Base-by-base conservation (phyloP, 768 basidiomycete genomes). In the Termitomyces sp. region DNA sequence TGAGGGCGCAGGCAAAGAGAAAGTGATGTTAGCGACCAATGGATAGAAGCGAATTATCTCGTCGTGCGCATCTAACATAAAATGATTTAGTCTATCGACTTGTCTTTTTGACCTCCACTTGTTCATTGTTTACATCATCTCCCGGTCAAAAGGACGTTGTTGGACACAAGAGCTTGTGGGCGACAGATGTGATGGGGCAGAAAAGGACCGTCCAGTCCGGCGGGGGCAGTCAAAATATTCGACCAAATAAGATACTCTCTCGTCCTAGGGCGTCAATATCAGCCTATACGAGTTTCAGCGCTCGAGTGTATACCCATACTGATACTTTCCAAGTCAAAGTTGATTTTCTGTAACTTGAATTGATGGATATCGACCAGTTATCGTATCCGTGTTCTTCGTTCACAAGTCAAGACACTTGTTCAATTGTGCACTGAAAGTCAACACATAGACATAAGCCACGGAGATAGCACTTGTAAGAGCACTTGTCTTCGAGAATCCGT, bases 1-100 rank as follows among this genome's bases (percentile, higher is more conserved):
- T 43, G 56, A 52, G 28, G 26, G 56, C 56, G 9, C 49, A 51
- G 33, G 50, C 49, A 7, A 57, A 46, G 49, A 57, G 56, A 20
- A 57, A 46, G 32, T 51, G 28, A 57, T 45, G 33, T 24, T 42
- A 12, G 26, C 18, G 46, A n/a, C 28, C 8, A 16, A 24, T 24
- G 16, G 44, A 45, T 45, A 13, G 44, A 24, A 45, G 44, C 22
- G 22, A 45, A 24, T 24, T 45, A 24, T 12, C 14, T 45, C 14
- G 22, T 26, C 44, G 6, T 45, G 10, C 6, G 24, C 44, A 20
- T 26, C 44, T 26, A 24, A 45, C 24, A 20, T 16, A 16, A 7
- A 45, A 45, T 16, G 44, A 45, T 45, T 13, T 16, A 45, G 14
- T 45, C 14, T 7, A 14, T 24, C 6, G 44, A 3, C 6, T 44